Conservation (phyloP, 345 rosid genomes). For the Camelina sativa region DNA sequence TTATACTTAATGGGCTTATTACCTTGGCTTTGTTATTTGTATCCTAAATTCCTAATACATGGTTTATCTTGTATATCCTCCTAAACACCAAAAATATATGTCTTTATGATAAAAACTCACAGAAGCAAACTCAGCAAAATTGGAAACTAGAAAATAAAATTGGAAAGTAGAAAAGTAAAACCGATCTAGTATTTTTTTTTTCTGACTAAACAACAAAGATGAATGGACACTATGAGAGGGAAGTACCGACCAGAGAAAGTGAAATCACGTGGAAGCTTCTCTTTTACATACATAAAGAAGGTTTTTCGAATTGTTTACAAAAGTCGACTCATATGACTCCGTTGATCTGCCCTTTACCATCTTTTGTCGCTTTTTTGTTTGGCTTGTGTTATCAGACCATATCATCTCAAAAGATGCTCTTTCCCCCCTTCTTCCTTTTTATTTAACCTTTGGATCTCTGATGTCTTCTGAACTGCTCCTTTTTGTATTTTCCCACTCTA, state of each 20-base stretch:
- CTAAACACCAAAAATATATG: not conserved
- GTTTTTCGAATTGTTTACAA: constrained; percentile 27
- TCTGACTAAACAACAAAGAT: not conserved
- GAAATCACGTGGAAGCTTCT: constrained; percentile 44
- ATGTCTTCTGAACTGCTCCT: constrained; percentile 16
- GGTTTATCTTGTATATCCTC: not conserved
- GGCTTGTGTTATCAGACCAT: constrained; percentile 23
- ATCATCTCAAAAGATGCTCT: constrained; percentile 38
- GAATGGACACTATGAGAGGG: constrained; percentile 5
- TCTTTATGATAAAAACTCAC: not conserved
- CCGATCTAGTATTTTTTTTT: not conserved
- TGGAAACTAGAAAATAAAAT: not conserved
- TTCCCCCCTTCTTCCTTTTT: not conserved
- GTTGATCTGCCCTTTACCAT: constrained; percentile 6
- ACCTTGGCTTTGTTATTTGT: too few species aligned
- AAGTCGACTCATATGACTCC: constrained; percentile 24
- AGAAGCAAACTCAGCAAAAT: not conserved
- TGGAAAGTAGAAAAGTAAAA: not conserved
- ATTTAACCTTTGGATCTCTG: constrained; percentile 27
- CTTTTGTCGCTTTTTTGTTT: constrained; percentile 34
- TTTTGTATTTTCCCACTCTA: constrained; percentile 14
- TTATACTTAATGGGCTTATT: too few species aligned
- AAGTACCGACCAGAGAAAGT: constrained; percentile 36
- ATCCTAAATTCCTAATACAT: not conserved
- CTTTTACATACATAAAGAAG: constrained; percentile 2